Evolutionary conservation across 352 stramenopile species (phyloP), one percentile per base, ranked within the genome.

Genomic region (Phytopythium litorale): DNA sequence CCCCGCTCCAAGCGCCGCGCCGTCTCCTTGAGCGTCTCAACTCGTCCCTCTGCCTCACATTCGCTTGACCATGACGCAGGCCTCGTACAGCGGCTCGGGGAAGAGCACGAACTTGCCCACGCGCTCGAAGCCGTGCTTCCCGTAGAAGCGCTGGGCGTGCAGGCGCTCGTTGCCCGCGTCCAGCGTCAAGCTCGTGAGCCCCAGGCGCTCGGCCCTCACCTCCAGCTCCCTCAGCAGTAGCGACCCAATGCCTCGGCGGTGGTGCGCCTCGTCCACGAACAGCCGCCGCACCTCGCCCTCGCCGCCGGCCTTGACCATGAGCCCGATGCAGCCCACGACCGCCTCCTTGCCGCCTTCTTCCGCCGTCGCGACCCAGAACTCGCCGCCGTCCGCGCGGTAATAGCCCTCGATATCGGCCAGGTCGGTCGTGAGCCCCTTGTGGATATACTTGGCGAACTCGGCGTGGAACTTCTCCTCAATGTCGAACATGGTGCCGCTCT

Each of bases 351-450:
- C 55, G 38, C 7, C 28, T 7, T 38, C 35, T 25, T n/a, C 23
- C 12, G 23, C 37, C 23, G 55, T 60, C 15, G 55, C 55, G 37
- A 72, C 68, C 68, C 68, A 75, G 37, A 75, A 75, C 50, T 75
- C 67, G 7, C 67, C 68, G 13, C 68, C 68, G 3, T 30, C 37
- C 23, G 19, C 18, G 16, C 67, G 48, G 62, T 67, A 75, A 7
- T 42, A 16, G n/a, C 58, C 48, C 7, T 65, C 37, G 19, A 75
- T 72, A 40, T 70, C 58, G 0, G 60, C 61, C 32, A 75, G 42
- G 53, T 75, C 68, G 19, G 30, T 58, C 33, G 57, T 55, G 53
- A 71, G 38, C 33, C 56, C 60, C 33, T 57, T 37, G 56, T 57
- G 49, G 49, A 74, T 58, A 60, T 74, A 71, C 37, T 55, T 60